Base-by-base conservation (phyloP, 1,139 yeast genomes). In the Ashbya aceris region DNA sequence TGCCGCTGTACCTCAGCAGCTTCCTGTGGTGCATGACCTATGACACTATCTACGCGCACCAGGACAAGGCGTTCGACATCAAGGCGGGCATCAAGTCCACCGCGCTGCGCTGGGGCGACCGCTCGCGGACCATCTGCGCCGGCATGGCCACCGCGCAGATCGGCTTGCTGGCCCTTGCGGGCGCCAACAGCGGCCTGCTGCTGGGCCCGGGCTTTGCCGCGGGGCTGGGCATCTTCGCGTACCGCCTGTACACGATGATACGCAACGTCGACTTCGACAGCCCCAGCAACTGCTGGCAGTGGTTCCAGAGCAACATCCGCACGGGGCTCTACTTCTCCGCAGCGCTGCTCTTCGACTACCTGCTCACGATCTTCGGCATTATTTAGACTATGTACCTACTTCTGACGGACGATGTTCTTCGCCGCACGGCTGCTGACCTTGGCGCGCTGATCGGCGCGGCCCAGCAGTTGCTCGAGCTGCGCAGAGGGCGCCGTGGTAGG, bases 1-100 rank as follows among this genome's bases (percentile, higher is more conserved):
- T 76, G 9, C 86, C 96, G 1, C 69, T 93, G 40, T 85, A 82
- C 53, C 62, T 78, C 2, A 77, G 95, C 12, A 80, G 87, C 38
- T 83, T 81, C 59, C 70, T 82, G 44, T 93, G 98, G 98, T 82
- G 95, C 51, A 83, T 93, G 85, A 79, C 83, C 40, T 93, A 93
- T 62, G 99, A 93, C 62, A 85, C 97, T 2, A 78, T 93, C 34
- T 93, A 93, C 61, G 98, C 98, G 1, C 99, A 93, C 61, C 99
- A 93, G 66, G 98, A 93, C 63, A 93, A 93, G 66, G 67, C 64
- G 45, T 93, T 82, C 56, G 99, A 93, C 62, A 66, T 83, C 41
- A 68, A 73, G 43, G 97, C 95, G 0, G 97, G 97, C 7, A 83
- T 93, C 51, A 87, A 89, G 62, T 85, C 96, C 1, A 86, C 97